Evolutionary conservation across 1,284 basidiomycete genomes (phyloP), one percentile per base, ranked within the genome.

Genomic region (Cystobasidiaceae sp.): DNA sequence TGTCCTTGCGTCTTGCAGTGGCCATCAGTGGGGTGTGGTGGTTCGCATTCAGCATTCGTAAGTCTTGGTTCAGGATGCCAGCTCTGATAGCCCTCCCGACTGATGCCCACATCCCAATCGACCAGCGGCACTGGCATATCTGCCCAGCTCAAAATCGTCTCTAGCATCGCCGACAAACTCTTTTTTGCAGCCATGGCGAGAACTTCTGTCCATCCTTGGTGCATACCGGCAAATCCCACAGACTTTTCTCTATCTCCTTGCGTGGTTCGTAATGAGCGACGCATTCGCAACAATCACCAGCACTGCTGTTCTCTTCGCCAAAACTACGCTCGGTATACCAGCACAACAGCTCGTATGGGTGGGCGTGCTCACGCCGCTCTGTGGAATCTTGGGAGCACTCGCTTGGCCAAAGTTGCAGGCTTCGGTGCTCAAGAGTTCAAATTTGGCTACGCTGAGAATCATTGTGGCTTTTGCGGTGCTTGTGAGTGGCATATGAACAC

Each of bases 251-350:
- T 93, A 90, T 72, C 85, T 94, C 41, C 82, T 86, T 3, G 89
- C 92, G 0, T 94, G 92, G 90, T 91, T 94, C 74, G 81, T 94
- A 13, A 82, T 96, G 30, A 90, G 88, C 0, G 91, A 94, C 74
- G 89, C 89, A 89, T 65, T 57, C 54, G 54, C 52, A 23, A 65
- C 62, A 4, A 86, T 91, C 62, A 89, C 88, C 0, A 88, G 86
- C 0, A 90, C 89, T 0, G 87, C 89, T 0, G 81, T 90, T 51
- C 81, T 92, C 0, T 91, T 91, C 70, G 89, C 82, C 0, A 91
- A 91, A 75, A 91, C 89, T 1, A 81, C 83, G 1, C 80, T 92
- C 27, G 81, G 86, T 71, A 88, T 92, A 86, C 76, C 82, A 0
- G 74, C 88, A 0, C 84, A 84, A 0, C 80, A 86, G 0, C 82